Percentiles rank a stretch among this genome's conserved stretches.
Evolutionary conservation across 2,329 filamentous ascomycete genomes (phyloP).

Genomic region (Phaeosphaeria sp.): DNA sequence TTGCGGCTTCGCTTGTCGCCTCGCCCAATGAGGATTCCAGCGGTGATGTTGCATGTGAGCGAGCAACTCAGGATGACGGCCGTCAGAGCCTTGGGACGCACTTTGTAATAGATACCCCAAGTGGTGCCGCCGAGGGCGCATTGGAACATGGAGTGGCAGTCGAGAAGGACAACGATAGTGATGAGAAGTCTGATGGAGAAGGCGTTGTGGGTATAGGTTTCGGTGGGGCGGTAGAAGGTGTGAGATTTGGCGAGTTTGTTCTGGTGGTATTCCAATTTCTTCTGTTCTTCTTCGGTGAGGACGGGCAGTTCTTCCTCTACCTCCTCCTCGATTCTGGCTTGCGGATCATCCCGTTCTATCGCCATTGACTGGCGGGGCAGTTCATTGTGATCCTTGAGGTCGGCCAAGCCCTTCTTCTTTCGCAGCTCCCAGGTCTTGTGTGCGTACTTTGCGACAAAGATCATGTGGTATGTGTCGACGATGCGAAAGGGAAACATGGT

Average conservation of each 20-base stretch:
- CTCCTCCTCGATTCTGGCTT: conserved; percentile 15
- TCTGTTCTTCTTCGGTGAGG: conserved; percentile 69
- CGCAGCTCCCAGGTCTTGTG: conserved; percentile 70
- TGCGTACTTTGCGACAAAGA: conserved; percentile 76
- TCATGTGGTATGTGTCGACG: conserved; percentile 88
- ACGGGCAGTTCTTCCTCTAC: conserved; percentile 55
- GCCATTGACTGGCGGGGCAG: conserved; percentile 58
- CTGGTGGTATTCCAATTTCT: conserved; percentile 76
- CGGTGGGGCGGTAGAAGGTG: conserved; percentile 88
- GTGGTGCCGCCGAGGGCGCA: conserved; percentile 80
- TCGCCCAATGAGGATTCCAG: conserved; percentile 76
- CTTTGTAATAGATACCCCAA: conserved; percentile 77
- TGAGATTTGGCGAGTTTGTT: conserved; percentile 81
- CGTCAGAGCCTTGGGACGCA: conserved; percentile 75
- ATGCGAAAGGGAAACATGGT: conserved; percentile 73
- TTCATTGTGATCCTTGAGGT: conserved; percentile 72
- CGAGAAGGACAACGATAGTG: conserved; percentile 76
- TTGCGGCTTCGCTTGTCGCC: conserved; percentile 80
- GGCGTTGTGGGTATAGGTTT: conserved; percentile 81
- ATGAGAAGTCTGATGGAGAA: conserved; percentile 79
- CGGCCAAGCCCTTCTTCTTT: conserved; percentile 65
- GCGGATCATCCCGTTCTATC: conserved; percentile 49
- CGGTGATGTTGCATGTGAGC: conserved; percentile 78
- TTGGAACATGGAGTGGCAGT: conserved; percentile 80
- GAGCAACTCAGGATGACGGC: conserved; percentile 81